phyloP scores from a whole-genome alignment of 352 stramenopile genomes.

The Pythium dissotocum region DNA sequence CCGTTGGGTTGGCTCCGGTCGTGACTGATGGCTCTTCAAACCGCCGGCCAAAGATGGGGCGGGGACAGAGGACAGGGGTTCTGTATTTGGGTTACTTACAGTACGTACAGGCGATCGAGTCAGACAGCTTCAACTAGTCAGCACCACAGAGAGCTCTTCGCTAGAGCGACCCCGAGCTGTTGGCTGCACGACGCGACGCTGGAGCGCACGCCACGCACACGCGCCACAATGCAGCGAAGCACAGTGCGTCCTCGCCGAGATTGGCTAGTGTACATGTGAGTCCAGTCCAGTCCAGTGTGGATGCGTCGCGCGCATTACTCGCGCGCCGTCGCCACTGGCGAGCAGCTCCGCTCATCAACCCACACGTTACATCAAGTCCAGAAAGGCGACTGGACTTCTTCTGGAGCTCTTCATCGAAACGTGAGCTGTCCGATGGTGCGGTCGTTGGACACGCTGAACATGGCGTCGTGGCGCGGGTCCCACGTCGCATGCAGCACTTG shows the following conservation, averaged over 20 bases:
- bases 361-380: too few species aligned
- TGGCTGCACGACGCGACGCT: not conserved
- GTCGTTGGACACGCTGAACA: constrained; percentile 86
- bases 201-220: not conserved
- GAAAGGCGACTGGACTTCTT: not conserved
- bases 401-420: constrained; percentile 37
- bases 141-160: constrained; percentile 5
- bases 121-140: constrained; percentile 29
- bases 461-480: constrained; percentile 80
- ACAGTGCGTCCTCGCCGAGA: not conserved
- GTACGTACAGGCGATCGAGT: not conserved
- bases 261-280: not conserved
- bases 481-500: constrained; percentile 86
- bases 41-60: constrained; percentile 8
- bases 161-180: not conserved
- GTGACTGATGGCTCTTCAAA: constrained; percentile 30
- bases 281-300: too few species aligned
- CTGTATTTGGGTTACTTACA: constrained; percentile 17
- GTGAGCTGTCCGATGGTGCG: constrained; percentile 75
- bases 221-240: constrained; percentile 5
- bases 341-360: too few species aligned
- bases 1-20: not conserved
- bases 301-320: not conserved
- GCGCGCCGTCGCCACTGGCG: not conserved
- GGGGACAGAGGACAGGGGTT: not conserved